Percentiles rank a stretch among this genome's conserved stretches.
Evolutionary conservation across 257 asterid genomes (phyloP).

Genomic region (Solanum neorickii): DNA sequence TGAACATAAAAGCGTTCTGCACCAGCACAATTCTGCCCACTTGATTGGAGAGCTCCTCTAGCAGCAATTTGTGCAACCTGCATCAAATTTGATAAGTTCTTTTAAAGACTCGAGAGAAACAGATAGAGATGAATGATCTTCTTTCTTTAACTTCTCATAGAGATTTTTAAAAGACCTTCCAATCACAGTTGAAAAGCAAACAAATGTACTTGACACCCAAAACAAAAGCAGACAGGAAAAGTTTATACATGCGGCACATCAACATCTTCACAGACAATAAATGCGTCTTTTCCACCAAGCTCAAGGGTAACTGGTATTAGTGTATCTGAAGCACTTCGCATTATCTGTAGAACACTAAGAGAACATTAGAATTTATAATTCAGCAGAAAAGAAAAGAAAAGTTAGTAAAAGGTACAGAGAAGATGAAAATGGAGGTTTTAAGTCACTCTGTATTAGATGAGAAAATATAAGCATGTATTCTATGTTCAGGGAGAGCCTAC

Average conservation of each 20-base stretch:
- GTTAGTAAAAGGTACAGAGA: neutral
- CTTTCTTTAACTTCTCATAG: neutral
- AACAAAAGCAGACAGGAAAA: neutral
- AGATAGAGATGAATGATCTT: neutral
- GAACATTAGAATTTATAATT: neutral
- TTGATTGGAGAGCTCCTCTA: slow-evolving; percentile 90
- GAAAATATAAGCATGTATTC: neutral
- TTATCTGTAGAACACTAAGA: slow-evolving; percentile 47
- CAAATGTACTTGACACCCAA: neutral
- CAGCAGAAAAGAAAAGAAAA: neutral
- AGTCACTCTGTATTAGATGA: neutral
- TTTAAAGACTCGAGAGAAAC: neutral
- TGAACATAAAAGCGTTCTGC: slow-evolving; percentile 98
- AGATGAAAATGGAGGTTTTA: neutral
- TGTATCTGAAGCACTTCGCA: slow-evolving; percentile 83
- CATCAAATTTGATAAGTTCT: slow-evolving; percentile 4
- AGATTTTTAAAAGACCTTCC: neutral
- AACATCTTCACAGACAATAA: slow-evolving; percentile 91
- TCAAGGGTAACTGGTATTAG: slow-evolving; percentile 92
- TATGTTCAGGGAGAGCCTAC: slow-evolving; percentile 21
- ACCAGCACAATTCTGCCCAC: slow-evolving; percentile 98
- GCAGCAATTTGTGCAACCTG: slow-evolving; percentile 98
- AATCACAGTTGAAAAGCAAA: neutral
- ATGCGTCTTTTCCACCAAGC: slow-evolving; percentile 98
- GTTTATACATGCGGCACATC: slow-evolving; percentile 75